Evolutionary conservation across 2,329 filamentous ascomycete species (phyloP).

Genomic region (Eutypa lata): DNA sequence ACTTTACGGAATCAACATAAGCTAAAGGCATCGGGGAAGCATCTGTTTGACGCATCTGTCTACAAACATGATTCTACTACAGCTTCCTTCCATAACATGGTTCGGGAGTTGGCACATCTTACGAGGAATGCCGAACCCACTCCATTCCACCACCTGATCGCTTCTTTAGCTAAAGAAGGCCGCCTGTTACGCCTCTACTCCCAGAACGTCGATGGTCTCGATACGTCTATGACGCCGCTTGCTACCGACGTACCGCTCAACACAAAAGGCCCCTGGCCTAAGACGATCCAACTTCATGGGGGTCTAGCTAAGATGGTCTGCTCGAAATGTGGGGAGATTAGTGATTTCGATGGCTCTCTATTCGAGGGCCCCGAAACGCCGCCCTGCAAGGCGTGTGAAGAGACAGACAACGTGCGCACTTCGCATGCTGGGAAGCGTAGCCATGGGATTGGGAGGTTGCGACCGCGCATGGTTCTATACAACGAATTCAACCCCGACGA

Average conservation of each 20-base stretch:
- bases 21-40: slow-evolving; percentile 87
- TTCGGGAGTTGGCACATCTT: slow-evolving; percentile 79
- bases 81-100: slow-evolving; percentile 92
- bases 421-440: slow-evolving; percentile 79
- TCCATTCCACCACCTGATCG: slow-evolving; percentile 88
- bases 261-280: slow-evolving; percentile 85
- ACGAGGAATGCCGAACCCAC: slow-evolving; percentile 78
- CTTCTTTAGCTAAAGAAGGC: slow-evolving; percentile 82
- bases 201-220: slow-evolving; percentile 95
- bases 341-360: slow-evolving; percentile 71
- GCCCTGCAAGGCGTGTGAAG: slow-evolving; percentile 70
- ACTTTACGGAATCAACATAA: slow-evolving; percentile 84
- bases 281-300: slow-evolving; percentile 89
- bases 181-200: slow-evolving; percentile 88
- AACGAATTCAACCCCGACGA: slow-evolving; percentile 97
- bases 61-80: slow-evolving; percentile 91
- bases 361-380: slow-evolving; percentile 86
- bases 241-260: slow-evolving; percentile 78
- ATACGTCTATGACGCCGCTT: slow-evolving; percentile 77
- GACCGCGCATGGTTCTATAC: slow-evolving; percentile 93
- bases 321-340: slow-evolving; percentile 80
- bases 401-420: slow-evolving; percentile 73
- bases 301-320: slow-evolving; percentile 96
- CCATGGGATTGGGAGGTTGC: slow-evolving; percentile 85
- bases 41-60: slow-evolving; percentile 95